phyloP scores from a whole-genome alignment of 78 protist species.

The Bigelowiella natans region DNA sequence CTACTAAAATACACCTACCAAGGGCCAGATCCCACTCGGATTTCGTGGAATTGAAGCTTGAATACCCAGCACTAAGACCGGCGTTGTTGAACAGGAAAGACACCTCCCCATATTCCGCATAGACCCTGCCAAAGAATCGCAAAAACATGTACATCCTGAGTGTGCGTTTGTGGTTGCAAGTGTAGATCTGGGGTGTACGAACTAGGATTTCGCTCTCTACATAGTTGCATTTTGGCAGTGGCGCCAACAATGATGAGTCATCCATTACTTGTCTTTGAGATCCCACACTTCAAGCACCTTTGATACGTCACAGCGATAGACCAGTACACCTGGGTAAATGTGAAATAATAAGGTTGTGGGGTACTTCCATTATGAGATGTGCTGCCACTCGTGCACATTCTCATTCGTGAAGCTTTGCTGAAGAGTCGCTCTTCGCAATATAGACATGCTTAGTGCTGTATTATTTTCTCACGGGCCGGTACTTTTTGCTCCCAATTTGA shows the following conservation, averaged over 20 bases:
- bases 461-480: no score
- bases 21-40: neutral
- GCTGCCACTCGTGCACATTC: neutral
- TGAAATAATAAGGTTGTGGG: no score
- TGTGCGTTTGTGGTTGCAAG: neutral
- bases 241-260: no score
- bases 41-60: neutral
- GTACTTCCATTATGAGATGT: no score
- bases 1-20: no score
- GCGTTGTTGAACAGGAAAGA: neutral
- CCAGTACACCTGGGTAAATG: neutral
- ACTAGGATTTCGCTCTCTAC: no score
- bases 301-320: neutral
- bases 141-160: no score
- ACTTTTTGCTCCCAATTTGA: neutral
- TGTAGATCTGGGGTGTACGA: no score
- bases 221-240: no score
- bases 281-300: neutral
- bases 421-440: neutral
- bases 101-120: neutral
- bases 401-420: neutral
- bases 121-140: neutral
- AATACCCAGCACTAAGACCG: neutral
- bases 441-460: no score
- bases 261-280: neutral